phyloP scores from a whole-genome alignment of 257 asterid species.

The Asclepias syriaca region DNA sequence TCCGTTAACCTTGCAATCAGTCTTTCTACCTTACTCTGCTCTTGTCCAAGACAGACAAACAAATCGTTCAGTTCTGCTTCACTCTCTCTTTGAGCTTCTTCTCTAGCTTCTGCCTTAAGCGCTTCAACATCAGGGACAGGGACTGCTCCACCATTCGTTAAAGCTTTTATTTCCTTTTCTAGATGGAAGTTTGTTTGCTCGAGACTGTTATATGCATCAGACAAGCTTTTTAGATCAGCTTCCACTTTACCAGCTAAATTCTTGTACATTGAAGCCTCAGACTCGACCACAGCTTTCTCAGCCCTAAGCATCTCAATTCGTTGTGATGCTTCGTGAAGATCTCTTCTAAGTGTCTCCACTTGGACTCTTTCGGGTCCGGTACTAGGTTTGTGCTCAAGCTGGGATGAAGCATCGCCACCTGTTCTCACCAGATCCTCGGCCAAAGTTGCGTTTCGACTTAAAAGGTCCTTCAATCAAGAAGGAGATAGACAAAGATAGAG shows the following conservation, averaged over 20 bases:
- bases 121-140: conserved; percentile 51
- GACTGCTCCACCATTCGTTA: conserved; percentile 48
- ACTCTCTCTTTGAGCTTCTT: conserved; percentile 82
- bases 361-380: conserved; percentile 64
- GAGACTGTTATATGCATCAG: conserved; percentile 92
- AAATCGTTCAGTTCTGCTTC: conserved; percentile 80
- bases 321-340: conserved; percentile 61
- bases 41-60: conserved; percentile 96
- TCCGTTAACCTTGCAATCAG: conserved; percentile 62
- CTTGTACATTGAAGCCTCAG: conserved; percentile 49
- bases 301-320: conserved; percentile 60
- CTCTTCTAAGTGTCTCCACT: conserved; percentile 61
- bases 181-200: conserved; percentile 75
- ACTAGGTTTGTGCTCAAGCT: conserved; percentile 43
- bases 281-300: conserved; percentile 59
- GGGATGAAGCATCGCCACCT: conserved; percentile 50
- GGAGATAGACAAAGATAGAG: neutral
- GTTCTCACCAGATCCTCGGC: conserved; percentile 71
- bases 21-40: conserved; percentile 89
- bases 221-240: conserved; percentile 79
- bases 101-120: conserved; percentile 71
- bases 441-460: conserved; percentile 74
- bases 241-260: conserved; percentile 56
- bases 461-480: conserved; percentile 52
- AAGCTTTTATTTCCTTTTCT: conserved; percentile 59